These are phyloP conservation scores for Deinandra increscens DNA, from an alignment of 129 eudicot species.

Conservation along the genomic window DNA sequence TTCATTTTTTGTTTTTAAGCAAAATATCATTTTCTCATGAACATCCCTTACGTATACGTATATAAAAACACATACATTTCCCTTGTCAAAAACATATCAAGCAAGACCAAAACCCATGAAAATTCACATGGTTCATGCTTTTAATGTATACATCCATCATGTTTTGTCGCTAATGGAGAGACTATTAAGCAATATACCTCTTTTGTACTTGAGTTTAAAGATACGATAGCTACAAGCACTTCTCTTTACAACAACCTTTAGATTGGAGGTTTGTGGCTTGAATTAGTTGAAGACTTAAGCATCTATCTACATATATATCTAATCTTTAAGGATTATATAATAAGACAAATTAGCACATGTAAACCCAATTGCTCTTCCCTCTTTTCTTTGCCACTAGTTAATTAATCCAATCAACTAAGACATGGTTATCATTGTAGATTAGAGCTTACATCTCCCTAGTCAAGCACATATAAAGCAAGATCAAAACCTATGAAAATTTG, in stretches of 20 bases:
- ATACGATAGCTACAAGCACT: slow-evolving; percentile 22
- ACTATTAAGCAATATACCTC: slow-evolving; percentile 7
- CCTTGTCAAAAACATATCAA: no score
- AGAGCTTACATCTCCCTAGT: no score
- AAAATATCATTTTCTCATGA: no score
- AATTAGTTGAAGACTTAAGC: slow-evolving; percentile 19
- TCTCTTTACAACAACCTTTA: slow-evolving; percentile 19
- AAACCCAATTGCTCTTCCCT: not conserved
- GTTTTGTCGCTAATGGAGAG: slow-evolving; percentile 23
- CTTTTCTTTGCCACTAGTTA: slow-evolving; percentile 17
- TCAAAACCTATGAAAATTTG: slow-evolving; percentile 1
- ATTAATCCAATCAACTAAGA: slow-evolving; percentile 6
- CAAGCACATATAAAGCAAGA: no score
- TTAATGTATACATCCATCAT: slow-evolving; percentile 15
- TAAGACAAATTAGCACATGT: slow-evolving; percentile 27
- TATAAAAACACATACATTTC: no score
- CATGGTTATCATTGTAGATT: slow-evolving; percentile 14
- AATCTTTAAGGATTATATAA: slow-evolving; percentile 20
- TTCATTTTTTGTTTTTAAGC: no score
- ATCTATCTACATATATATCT: no score
- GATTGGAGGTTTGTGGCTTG: slow-evolving; percentile 27
- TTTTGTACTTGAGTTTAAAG: slow-evolving; percentile 1
- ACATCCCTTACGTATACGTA: no score
- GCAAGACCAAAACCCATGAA: not conserved
- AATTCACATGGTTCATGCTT: slow-evolving; percentile 7